Evolutionary conservation across 176 grass and related monocot genomes (phyloP).

Genomic region (Puccinellia tenuiflora): DNA sequence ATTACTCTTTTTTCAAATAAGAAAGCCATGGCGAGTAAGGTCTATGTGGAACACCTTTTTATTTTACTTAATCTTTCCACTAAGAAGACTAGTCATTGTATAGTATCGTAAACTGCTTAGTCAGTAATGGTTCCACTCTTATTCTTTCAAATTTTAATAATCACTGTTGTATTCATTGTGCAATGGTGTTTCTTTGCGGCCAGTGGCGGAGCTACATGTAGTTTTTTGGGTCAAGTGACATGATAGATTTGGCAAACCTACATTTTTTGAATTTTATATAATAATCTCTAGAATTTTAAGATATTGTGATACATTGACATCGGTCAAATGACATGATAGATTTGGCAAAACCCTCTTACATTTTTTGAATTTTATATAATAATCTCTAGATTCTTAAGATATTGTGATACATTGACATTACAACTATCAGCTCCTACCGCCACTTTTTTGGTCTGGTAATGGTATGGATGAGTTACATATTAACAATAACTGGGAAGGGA

Average conservation of each 20-base stretch:
- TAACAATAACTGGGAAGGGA: slow-evolving; percentile 4
- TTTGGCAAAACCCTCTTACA: too few relatives aligned
- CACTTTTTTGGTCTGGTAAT: background rate
- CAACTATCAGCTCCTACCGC: too few relatives aligned
- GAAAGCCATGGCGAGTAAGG: background rate
- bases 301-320: too few relatives aligned
- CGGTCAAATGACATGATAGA: too few relatives aligned
- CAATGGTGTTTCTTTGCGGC: background rate
- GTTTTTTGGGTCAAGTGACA: too few relatives aligned
- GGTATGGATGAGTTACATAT: background rate
- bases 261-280: too few relatives aligned
- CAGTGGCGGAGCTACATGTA: too few relatives aligned
- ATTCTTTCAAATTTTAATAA: background rate
- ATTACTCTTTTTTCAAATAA: background rate
- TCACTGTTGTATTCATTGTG: background rate
- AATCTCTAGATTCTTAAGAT: too few relatives aligned
- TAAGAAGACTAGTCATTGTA: slow-evolving; percentile 6
- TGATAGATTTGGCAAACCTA: too few relatives aligned
- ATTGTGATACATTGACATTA: too few relatives aligned
- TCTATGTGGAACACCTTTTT: background rate
- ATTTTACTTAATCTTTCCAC: slow-evolving; percentile 8
- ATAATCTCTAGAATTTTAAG: too few relatives aligned
- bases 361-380: too few relatives aligned
- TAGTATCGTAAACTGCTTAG: background rate
- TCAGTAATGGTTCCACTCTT: background rate